These are phyloP conservation scores for Penicillium sp. DNA, from an alignment of 2,329 filamentous ascomycete genomes.

Conservation along the genomic window DNA sequence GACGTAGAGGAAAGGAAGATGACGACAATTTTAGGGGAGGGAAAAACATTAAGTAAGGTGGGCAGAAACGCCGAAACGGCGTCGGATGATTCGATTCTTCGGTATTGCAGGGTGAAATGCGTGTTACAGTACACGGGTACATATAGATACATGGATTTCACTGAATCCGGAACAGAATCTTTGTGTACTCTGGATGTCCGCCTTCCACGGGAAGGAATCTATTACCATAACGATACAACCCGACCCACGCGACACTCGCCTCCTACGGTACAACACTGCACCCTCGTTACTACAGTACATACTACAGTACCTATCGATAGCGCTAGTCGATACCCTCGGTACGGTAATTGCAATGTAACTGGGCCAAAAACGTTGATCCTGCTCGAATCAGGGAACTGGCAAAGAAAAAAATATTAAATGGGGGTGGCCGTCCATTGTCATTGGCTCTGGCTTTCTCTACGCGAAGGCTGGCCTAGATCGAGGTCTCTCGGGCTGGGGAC, in stretches of 20 bases:
- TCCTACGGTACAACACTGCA: not conserved
- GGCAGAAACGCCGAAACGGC: not conserved
- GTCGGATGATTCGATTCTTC: not conserved
- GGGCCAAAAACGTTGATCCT: slow-evolving; percentile 1
- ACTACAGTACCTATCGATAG: not conserved
- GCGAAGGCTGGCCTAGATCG: slow-evolving; percentile 4
- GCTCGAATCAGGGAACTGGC: slow-evolving; percentile 7
- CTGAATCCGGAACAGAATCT: too few relatives aligned
- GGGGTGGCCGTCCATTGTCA: slow-evolving; percentile 5
- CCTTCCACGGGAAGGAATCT: not conserved
- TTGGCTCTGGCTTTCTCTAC: slow-evolving; percentile 5
- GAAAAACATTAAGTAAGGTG: slow-evolving; percentile 23
- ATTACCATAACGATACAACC: slow-evolving; percentile 1
- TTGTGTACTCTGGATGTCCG: not conserved
- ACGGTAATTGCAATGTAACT: slow-evolving; percentile 4
- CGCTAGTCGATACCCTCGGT: not conserved
- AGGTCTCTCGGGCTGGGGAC: not conserved
- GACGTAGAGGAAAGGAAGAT: slow-evolving; percentile 45
- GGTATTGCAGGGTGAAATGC: not conserved
- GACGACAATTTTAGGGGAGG: slow-evolving; percentile 37
- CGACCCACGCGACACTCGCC: slow-evolving; percentile 1
- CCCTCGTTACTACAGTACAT: not conserved
- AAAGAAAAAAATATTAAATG: not conserved
- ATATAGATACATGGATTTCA: not conserved
- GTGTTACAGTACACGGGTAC: not conserved